A percentile compares a stretch with the other conserved stretches of the same genome.
Evolutionary conservation across 2,329 filamentous ascomycete genomes (phyloP).

Genomic region (Mariannaea elegans): DNA sequence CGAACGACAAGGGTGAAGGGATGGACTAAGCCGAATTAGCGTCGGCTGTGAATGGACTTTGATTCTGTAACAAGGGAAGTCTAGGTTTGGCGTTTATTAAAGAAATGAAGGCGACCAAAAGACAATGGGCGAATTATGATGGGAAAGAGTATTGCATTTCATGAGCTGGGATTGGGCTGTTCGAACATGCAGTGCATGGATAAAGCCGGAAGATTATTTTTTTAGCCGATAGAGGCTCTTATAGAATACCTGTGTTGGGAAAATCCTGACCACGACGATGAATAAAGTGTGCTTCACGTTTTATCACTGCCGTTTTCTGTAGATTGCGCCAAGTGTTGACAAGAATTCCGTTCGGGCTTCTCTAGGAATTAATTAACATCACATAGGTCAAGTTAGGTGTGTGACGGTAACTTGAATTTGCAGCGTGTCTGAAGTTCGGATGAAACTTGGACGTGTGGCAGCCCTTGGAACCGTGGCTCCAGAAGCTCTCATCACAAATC

Average conservation of each 20-base stretch:
- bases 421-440: too few species aligned
- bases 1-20: not conserved
- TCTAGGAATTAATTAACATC: too few species aligned
- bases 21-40: not conserved
- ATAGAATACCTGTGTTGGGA: not conserved
- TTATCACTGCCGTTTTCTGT: not conserved
- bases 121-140: conserved; percentile 1
- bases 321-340: too few species aligned
- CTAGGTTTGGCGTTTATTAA: not conserved
- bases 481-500: not conserved
- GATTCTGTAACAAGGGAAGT: not conserved
- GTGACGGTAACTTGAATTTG: too few species aligned
- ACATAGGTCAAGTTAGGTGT: too few species aligned
- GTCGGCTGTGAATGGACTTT: not conserved
- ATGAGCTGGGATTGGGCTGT: not conserved
- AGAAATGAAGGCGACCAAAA: not conserved
- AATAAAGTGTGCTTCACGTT: not conserved
- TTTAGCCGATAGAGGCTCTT: not conserved
- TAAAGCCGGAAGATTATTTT: not conserved
- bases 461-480: not conserved
- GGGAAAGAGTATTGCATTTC: not conserved
- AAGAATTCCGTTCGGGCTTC: too few species aligned
- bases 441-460: not conserved
- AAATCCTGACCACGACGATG: not conserved
- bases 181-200: not conserved